Base-by-base conservation (phyloP, 768 basidiomycete genomes). In the Hydnum rufescens region DNA sequence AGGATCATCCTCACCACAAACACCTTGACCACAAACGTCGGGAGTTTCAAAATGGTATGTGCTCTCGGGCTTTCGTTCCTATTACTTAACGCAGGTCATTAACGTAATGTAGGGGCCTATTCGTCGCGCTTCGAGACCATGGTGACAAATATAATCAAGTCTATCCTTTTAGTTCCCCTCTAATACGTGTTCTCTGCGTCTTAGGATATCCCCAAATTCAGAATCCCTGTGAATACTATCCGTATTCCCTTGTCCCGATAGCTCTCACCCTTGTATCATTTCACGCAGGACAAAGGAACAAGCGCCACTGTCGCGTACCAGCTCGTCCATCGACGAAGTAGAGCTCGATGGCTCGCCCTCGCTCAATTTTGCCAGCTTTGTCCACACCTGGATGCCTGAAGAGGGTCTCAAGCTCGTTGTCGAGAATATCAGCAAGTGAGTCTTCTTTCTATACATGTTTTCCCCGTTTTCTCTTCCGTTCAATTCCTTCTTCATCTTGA, bases 311-410 rank as follows among this genome's bases (percentile, higher is more conserved):
- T 60, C 54, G 36, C 62, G 1, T 68, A 68, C 57, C 64, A 65
- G 57, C 52, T 67, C 25, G 53, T 68, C 44, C 64, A 64, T 55
- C n/a, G 84, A 86, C 67, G 73, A 75, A 65, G 62, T 78, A 48
- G 59, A 65, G 44, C 70, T 77, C 25, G 75, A 76, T 53, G 77
- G 76, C 8, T 64, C 67, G 28, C 74, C 76, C 6, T 64, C 67
- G 29, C 72, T 77, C 63, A 79, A 79, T 63, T 67, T 81, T 13
- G 44, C 44, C 30, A 55, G 52, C 31, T 79, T 81, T 56, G 79
- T 81, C 4, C 70, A 77, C 51, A 80, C 78, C 1, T 77, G 74
- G 72, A 77, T 76, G 74, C 71, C 73, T 29, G 65, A 66, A 5
- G 58, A 68, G 36, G 74, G 69, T 25, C 64, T 73, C 55, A 71